These are phyloP conservation scores for Diutina sp. DNA, from an alignment of 1,139 yeast genomes.

Conservation along the genomic window DNA sequence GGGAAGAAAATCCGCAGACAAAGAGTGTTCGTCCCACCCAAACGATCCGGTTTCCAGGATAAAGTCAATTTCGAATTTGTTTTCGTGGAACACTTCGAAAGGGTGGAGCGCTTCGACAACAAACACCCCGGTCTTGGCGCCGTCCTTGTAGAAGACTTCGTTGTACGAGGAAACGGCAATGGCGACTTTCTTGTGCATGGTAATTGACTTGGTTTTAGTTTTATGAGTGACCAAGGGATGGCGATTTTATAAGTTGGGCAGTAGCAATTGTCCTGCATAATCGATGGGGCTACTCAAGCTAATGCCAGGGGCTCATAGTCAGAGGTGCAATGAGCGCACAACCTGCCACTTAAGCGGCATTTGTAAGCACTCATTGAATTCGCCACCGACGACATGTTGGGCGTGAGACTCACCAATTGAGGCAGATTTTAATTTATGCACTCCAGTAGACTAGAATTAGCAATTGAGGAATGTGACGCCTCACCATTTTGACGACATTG, in stretches of 20 bases:
- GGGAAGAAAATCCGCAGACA: constrained; percentile 4
- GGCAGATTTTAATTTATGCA: no score
- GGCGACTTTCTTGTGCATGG: constrained; percentile 19
- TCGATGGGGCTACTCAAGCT: not conserved
- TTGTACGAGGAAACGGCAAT: constrained; percentile 39
- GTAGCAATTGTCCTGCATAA: not conserved
- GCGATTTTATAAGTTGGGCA: not conserved
- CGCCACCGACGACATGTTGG: no score
- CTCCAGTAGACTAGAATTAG: no score
- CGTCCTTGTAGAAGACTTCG: constrained; percentile 41
- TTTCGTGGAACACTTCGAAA: constrained; percentile 27
- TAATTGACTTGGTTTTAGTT: not conserved
- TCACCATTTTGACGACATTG: no score
- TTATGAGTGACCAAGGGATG: not conserved
- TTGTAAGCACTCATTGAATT: no score
- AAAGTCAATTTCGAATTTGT: constrained; percentile 39
- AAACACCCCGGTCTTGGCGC: constrained; percentile 43
- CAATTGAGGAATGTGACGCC: no score
- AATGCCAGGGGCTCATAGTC: not conserved
- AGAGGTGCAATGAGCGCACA: not conserved
- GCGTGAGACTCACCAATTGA: no score
- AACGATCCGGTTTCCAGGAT: constrained; percentile 45
- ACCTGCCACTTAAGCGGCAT: no score
- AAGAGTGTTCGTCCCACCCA: constrained; percentile 44
- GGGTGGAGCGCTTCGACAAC: constrained; percentile 48